Percentiles rank a stretch among this genome's conserved stretches.
These are phyloP conservation scores for Pseudozyma thailandica DNA, from an alignment of 1,284 basidiomycete species.

Conservation along the genomic window DNA sequence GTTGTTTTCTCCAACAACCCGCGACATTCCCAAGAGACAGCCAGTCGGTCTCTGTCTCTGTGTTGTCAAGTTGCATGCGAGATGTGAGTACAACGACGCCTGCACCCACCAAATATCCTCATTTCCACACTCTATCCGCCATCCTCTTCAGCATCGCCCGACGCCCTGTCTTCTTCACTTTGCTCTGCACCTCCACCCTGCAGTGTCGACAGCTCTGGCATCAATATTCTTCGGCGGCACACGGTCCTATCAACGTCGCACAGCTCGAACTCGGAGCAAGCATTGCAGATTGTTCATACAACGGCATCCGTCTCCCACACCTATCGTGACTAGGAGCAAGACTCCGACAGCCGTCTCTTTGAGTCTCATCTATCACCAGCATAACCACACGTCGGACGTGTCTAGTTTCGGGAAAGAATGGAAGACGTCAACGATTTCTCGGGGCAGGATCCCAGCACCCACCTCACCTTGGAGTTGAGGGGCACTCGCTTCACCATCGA, in stretches of 20 bases:
- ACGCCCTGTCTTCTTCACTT: background rate
- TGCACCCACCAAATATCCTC: background rate
- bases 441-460: slow-evolving; percentile 69
- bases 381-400: too few relatives aligned
- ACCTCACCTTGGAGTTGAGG: slow-evolving; percentile 89
- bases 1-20: too few relatives aligned
- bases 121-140: background rate
- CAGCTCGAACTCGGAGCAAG: background rate
- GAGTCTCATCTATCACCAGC: too few relatives aligned
- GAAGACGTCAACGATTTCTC: slow-evolving; percentile 44
- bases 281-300: background rate
- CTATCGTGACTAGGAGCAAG: background rate
- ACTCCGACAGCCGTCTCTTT: too few relatives aligned
- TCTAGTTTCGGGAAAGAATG: slow-evolving; percentile 21
- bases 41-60: too few relatives aligned
- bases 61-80: background rate
- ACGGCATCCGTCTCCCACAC: background rate
- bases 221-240: too few relatives aligned
- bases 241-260: background rate
- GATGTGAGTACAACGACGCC: background rate
- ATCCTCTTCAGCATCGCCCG: too few relatives aligned
- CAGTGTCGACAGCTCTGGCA: background rate
- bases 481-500: slow-evolving; percentile 93
- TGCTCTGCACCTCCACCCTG: background rate
- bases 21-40: too few relatives aligned